A percentile compares a stretch with the other conserved stretches of the same genome.
phyloP scores from a whole-genome alignment of 2,329 filamentous ascomycete species.

The Anisogramma anomala region DNA sequence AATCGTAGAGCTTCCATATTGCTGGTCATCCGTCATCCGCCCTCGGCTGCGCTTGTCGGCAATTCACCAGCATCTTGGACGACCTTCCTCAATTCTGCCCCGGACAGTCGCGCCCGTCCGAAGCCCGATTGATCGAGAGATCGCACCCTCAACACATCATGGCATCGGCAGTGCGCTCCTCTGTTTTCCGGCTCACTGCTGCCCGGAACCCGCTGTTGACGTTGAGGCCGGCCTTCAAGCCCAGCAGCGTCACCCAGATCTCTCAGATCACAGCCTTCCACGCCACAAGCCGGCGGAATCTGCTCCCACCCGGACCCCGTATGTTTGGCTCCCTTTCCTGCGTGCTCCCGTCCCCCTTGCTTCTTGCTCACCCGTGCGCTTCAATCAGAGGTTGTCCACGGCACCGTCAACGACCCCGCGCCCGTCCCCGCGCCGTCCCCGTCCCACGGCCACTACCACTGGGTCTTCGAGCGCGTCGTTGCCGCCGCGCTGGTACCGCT shows the following conservation, averaged over 20 bases:
- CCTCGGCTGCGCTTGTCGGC: constrained; percentile 36
- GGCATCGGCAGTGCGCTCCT: constrained; percentile 45
- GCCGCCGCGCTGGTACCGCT: constrained; percentile 75
- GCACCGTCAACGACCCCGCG: constrained; percentile 72
- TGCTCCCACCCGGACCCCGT: constrained; percentile 81
- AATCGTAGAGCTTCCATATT: constrained; percentile 19
- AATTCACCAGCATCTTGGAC: constrained; percentile 2
- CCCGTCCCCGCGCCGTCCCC: constrained; percentile 61
- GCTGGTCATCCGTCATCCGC: constrained; percentile 26
- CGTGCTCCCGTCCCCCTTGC: background rate
- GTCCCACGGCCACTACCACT: constrained; percentile 92
- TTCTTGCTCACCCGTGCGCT: constrained; percentile 31
- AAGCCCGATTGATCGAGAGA: constrained; percentile 16
- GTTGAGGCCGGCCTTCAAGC: constrained; percentile 21
- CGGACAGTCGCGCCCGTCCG: background rate
- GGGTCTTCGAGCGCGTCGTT: constrained; percentile 86
- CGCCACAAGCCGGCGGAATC: constrained; percentile 60
- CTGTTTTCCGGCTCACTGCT: constrained; percentile 42
- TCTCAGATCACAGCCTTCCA: constrained; percentile 70
- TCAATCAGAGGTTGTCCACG: constrained; percentile 53
- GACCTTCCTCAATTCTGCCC: background rate
- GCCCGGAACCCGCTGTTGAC: constrained; percentile 24
- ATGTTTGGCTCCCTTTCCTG: constrained; percentile 28
- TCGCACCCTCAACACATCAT: constrained; percentile 26
- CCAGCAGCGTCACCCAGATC: too few relatives aligned